These are phyloP conservation scores for Coemansia sp. DNA, from an alignment of 192 early-diverging fungal species.

Conservation along the genomic window DNA sequence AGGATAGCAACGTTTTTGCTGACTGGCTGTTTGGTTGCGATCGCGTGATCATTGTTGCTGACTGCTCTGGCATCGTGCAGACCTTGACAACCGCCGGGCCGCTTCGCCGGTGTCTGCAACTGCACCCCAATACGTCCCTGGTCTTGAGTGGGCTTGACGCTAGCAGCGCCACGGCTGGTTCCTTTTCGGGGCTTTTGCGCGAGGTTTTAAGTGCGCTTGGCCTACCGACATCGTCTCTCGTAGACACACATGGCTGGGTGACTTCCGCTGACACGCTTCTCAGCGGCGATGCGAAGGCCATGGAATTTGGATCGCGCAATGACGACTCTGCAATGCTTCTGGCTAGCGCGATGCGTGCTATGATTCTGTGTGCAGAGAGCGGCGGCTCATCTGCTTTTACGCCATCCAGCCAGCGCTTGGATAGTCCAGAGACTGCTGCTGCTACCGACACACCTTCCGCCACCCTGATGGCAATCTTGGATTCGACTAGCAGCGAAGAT, in stretches of 20 bases:
- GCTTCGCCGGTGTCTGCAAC: constrained; percentile 12
- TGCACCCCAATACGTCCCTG: constrained; percentile 19
- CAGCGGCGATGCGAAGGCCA: background rate
- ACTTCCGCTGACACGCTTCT: background rate
- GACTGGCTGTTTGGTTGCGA: constrained; percentile 39
- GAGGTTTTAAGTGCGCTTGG: constrained; percentile 15
- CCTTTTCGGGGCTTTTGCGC: constrained; percentile 20
- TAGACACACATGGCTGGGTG: background rate
- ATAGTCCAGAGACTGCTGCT: background rate
- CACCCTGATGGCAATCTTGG: constrained; percentile 5
- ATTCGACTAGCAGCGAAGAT: background rate
- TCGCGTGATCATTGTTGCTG: constrained; percentile 27
- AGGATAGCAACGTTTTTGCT: constrained; percentile 16
- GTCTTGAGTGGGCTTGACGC: constrained; percentile 19
- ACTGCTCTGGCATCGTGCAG: constrained; percentile 14
- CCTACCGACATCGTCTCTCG: background rate
- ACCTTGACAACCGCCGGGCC: constrained; percentile 4
- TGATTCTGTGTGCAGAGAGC: constrained; percentile 12
- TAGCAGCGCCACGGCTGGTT: background rate
- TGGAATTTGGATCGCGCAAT: background rate
- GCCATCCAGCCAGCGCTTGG: background rate
- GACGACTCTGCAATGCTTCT: constrained; percentile 4
- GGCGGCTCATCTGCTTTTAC: constrained; percentile 7
- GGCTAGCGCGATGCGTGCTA: constrained; percentile 11
- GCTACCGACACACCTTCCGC: background rate